Base-by-base conservation (phyloP, 2,329 filamentous ascomycete genomes). In the Pseudogymnoascus sp. region DNA sequence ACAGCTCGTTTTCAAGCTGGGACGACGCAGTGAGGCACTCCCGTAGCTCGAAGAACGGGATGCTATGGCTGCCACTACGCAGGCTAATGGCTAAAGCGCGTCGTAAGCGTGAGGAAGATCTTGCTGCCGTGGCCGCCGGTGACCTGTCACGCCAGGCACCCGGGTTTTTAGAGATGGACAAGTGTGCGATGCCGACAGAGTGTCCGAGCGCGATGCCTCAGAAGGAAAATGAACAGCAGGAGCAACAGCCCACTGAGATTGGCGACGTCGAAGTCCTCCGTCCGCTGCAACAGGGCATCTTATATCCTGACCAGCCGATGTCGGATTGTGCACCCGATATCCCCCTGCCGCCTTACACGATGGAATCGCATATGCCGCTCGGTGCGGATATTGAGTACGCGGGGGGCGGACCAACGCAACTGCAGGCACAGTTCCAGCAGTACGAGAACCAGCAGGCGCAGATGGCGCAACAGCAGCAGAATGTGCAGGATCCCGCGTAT, bases 31-130 rank as follows among this genome's bases (percentile, higher is more conserved):
- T 70, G 2, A 60, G 40, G 10, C 67, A 75, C n/a, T 61, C 60
- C 14, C 59, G 59, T 14, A 62, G 62, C 24, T 73, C 74, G n/a
- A 80, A 78, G 62, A 80, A 79, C 61, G 81, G 83, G 2, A 82
- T 84, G 75, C 73, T 89, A 0, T 89, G 87, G 86, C 81, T 82
- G 46, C 86, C 86, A 0, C 75, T 89, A 56, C 76, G 80, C 26
- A 85, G 83, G 66, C 75, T 89, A 2, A 82, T 88, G 74, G 78
- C 78, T 12, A 84, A 84, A 69, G 86, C 86, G 11, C 76, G 77
- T 50, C 78, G 78, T 11, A 81, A 80, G 46, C 77, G 85, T 59
- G 76, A 79, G 43, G 79, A 79, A 62, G 83, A 85, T 62, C 70
- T 80, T 16, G 72, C 73, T 24, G 50, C 41, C 22, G 8, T 64